Evolutionary conservation across 495 filamentous ascomycete genomes (phyloP).

Genomic region (Talaromyces ruber): DNA sequence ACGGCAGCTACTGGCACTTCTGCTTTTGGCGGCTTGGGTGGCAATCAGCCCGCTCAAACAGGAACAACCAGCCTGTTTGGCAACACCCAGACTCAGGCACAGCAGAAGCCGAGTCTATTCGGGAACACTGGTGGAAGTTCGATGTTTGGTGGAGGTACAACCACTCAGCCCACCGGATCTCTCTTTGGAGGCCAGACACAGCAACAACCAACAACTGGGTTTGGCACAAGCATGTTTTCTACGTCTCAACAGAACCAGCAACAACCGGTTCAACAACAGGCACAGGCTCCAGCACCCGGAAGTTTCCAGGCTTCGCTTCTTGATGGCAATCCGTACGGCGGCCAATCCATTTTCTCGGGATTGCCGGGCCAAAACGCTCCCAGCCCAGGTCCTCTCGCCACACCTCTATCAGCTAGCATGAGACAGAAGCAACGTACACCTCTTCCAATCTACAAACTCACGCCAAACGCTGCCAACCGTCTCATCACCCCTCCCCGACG

Average conservation of each 20-base stretch:
- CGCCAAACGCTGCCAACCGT: constrained; percentile 66
- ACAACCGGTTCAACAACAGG: constrained; percentile 37
- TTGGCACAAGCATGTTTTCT: constrained; percentile 57
- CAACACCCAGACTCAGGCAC: constrained; percentile 15
- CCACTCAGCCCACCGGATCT: constrained; percentile 34
- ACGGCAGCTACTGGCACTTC: constrained; percentile 14
- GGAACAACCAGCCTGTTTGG: constrained; percentile 38
- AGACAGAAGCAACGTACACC: constrained; percentile 68
- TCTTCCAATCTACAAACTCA: constrained; percentile 82
- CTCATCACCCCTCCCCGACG: constrained; percentile 73
- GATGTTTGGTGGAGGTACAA: constrained; percentile 36
- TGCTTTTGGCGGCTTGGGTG: constrained; percentile 14
- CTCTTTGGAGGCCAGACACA: constrained; percentile 58
- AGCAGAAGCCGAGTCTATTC: constrained; percentile 16
- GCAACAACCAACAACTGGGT: constrained; percentile 44
- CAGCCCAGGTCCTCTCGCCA: constrained; percentile 76
- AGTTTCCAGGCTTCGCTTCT: constrained; percentile 70
- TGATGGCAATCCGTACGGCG: constrained; percentile 73
- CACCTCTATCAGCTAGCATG: constrained; percentile 65
- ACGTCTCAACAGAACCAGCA: constrained; percentile 37
- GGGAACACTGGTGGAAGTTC: constrained; percentile 19
- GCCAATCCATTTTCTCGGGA: constrained; percentile 66
- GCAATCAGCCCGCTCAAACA: constrained; percentile 19
- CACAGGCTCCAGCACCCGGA: constrained; percentile 43
- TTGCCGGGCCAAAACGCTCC: constrained; percentile 53